Conservation (phyloP, 2,329 filamentous ascomycete species). For the Epichloe brachyelytri region DNA sequence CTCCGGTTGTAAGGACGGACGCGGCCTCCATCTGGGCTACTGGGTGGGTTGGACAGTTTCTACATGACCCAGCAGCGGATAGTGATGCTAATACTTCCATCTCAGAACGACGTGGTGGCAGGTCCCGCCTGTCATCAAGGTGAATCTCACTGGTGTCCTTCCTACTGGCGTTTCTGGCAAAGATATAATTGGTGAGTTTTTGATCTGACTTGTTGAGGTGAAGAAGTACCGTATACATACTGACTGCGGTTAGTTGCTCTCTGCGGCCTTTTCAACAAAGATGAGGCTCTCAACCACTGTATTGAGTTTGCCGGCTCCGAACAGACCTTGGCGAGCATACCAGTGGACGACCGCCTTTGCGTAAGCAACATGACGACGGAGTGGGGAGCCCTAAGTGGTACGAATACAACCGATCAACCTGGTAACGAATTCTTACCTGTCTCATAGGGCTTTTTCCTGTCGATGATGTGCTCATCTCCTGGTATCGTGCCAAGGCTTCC, state of each 20-base stretch:
- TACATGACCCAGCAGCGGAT: background rate
- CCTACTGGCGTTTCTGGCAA: slow-evolving; percentile 50
- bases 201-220: no score
- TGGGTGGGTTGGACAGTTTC: background rate
- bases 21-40: slow-evolving; percentile 80
- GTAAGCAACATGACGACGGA: slow-evolving; percentile 65
- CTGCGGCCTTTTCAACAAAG: slow-evolving; percentile 73
- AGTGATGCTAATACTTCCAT: background rate
- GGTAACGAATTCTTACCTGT: background rate
- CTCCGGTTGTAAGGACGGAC: slow-evolving; percentile 75
- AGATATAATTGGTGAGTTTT: no score
- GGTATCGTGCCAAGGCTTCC: slow-evolving; percentile 68
- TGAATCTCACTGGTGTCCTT: slow-evolving; percentile 63
- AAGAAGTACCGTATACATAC: slow-evolving; percentile 25
- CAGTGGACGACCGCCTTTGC: slow-evolving; percentile 61
- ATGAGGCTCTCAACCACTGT: slow-evolving; percentile 83
- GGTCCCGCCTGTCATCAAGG: slow-evolving; percentile 68
- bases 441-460: slow-evolving; percentile 50
- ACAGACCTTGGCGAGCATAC: slow-evolving; percentile 59
- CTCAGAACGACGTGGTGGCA: slow-evolving; percentile 71
- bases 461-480: slow-evolving; percentile 55
- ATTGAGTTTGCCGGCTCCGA: slow-evolving; percentile 79
- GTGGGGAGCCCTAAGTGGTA: slow-evolving; percentile 50
- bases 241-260: slow-evolving; percentile 61
- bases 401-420: no score